These are phyloP conservation scores for Pseudocercospora fuligena DNA, from an alignment of 2,329 filamentous ascomycete genomes.

Conservation along the genomic window DNA sequence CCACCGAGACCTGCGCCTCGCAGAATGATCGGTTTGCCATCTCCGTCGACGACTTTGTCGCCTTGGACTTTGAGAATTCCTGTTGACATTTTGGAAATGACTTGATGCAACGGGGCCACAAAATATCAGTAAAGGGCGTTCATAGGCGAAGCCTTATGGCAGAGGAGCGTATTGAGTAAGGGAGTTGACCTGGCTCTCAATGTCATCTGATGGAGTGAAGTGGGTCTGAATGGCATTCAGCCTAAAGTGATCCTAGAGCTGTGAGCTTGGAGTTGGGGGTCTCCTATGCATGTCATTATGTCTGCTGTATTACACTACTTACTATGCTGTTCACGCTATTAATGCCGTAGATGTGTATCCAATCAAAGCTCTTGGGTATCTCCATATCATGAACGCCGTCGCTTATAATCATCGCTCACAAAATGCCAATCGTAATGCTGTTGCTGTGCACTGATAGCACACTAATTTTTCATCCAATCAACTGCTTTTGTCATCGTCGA, in stretches of 20 bases:
- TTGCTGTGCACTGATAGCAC: not conserved
- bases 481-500: constrained; percentile 21
- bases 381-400: constrained; percentile 4
- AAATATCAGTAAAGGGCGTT: no score
- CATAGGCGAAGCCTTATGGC: not conserved
- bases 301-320: constrained; percentile 3
- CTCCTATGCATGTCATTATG: not conserved
- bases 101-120: no score
- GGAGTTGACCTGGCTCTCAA: no score
- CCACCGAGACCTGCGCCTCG: constrained; percentile 54
- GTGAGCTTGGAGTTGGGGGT: not conserved
- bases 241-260: not conserved
- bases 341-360: not conserved
- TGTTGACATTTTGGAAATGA: constrained; percentile 10
- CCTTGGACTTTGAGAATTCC: constrained; percentile 42
- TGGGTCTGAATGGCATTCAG: not conserved
- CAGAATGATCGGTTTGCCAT: constrained; percentile 53
- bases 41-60: constrained; percentile 51
- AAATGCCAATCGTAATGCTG: not conserved
- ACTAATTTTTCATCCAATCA: not conserved
- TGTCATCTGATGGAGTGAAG: not conserved
- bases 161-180: no score
- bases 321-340: not conserved
- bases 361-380: not conserved
- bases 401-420: not conserved